Conservation (phyloP, 2,329 filamentous ascomycete genomes). For the Rhytidhysteron rufulum region DNA sequence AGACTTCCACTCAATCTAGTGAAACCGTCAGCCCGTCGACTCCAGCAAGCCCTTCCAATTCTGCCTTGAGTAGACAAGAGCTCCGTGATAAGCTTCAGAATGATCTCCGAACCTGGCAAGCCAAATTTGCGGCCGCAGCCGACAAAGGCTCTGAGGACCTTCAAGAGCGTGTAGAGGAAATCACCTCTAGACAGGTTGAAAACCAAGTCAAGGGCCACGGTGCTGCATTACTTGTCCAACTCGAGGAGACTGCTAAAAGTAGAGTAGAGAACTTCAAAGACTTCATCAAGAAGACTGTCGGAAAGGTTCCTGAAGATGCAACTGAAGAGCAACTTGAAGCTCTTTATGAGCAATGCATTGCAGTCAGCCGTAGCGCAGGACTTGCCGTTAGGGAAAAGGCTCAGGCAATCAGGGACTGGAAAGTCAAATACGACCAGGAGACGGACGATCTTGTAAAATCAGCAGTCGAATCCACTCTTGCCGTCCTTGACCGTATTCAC, state of each 20-base stretch:
- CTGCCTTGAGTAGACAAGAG: slow-evolving; percentile 33
- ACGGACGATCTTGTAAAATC: slow-evolving; percentile 65
- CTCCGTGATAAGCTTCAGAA: slow-evolving; percentile 62
- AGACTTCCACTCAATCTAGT: slow-evolving; percentile 7
- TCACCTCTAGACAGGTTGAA: slow-evolving; percentile 68
- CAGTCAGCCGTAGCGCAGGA: slow-evolving; percentile 63
- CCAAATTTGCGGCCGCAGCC: slow-evolving; percentile 79
- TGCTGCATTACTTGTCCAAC: slow-evolving; percentile 61
- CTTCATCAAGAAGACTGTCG: slow-evolving; percentile 57
- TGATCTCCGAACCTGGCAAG: slow-evolving; percentile 82
- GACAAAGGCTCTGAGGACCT: slow-evolving; percentile 76
- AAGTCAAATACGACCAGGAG: slow-evolving; percentile 65
- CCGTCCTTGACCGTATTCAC: slow-evolving; percentile 76
- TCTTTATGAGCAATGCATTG: slow-evolving; percentile 50
- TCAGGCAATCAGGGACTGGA: slow-evolving; percentile 74
- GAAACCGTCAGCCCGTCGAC: slow-evolving; percentile 12
- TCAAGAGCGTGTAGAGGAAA: slow-evolving; percentile 60
- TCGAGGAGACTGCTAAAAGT: slow-evolving; percentile 63
- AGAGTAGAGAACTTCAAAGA: slow-evolving; percentile 64
- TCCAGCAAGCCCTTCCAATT: slow-evolving; percentile 10
- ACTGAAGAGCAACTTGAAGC: slow-evolving; percentile 50
- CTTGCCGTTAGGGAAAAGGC: slow-evolving; percentile 72
- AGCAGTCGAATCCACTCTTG: slow-evolving; percentile 75
- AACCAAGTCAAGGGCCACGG: slow-evolving; percentile 65
- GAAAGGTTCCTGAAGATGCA: slow-evolving; percentile 56